These are phyloP conservation scores for Agaricus bisporus DNA, from an alignment of 768 basidiomycete genomes.

Conservation along the genomic window DNA sequence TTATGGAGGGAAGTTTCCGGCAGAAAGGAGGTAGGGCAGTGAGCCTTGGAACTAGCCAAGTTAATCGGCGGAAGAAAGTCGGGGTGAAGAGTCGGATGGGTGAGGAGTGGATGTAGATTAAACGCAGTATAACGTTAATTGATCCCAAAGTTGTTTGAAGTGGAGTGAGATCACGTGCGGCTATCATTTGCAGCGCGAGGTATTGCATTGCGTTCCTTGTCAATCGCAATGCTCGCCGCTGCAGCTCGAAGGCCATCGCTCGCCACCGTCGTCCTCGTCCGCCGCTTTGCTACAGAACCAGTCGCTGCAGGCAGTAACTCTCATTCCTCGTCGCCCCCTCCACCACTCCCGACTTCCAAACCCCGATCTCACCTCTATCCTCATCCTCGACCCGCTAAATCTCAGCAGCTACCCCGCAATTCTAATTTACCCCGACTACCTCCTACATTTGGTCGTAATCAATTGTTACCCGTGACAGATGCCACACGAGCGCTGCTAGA, in stretches of 20 bases:
- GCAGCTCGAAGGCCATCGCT: conserved; percentile 5
- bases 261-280: conserved; percentile 23
- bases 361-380: conserved; percentile 37
- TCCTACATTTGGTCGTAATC: conserved; percentile 72
- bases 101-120: neutral
- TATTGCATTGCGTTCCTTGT: neutral
- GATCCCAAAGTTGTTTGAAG: no score
- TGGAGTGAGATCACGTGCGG: neutral
- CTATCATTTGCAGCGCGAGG: neutral
- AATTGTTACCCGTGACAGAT: conserved; percentile 72
- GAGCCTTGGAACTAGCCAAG: conserved; percentile 19
- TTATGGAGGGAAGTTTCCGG: neutral
- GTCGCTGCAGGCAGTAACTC: conserved; percentile 19
- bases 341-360: conserved; percentile 8
- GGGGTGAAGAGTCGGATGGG: conserved; percentile 5
- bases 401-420: conserved; percentile 21
- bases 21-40: conserved; percentile 19
- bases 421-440: conserved; percentile 50
- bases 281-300: conserved; percentile 40
- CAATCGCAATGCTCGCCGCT: neutral
- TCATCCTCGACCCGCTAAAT: conserved; percentile 38
- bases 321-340: conserved; percentile 10
- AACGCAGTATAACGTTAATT: no score
- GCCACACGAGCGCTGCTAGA: conserved; percentile 78
- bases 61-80: conserved; percentile 4